These are phyloP conservation scores for Talaromyces stipitatus DNA, from an alignment of 495 filamentous ascomycete genomes.

Conservation along the genomic window DNA sequence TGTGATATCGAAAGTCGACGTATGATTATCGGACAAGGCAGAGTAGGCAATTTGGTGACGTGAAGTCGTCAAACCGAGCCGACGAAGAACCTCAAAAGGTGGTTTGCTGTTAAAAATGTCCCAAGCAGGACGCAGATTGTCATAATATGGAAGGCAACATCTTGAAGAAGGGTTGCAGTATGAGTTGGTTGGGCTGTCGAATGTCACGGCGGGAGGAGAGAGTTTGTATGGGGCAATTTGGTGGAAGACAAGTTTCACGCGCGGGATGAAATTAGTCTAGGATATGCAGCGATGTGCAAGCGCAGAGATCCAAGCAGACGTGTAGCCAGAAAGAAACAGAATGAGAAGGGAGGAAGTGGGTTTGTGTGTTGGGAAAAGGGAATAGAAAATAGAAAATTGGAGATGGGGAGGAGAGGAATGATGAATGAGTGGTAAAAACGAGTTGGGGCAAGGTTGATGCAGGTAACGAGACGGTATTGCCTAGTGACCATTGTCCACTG, in stretches of 20 bases:
- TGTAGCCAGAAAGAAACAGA: slow-evolving; percentile 10
- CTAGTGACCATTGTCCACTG: background rate
- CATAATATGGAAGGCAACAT: slow-evolving; percentile 40
- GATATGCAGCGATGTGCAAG: slow-evolving; percentile 19
- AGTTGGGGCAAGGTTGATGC: background rate
- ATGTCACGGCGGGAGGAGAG: slow-evolving; percentile 12
- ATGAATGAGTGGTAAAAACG: slow-evolving; percentile 4
- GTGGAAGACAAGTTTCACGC: slow-evolving; percentile 11
- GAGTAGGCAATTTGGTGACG: background rate
- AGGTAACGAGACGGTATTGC: background rate
- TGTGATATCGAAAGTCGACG: background rate
- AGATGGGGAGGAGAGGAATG: slow-evolving; percentile 3
- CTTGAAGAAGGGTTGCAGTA: slow-evolving; percentile 6
- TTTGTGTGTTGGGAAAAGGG: slow-evolving; percentile 12
- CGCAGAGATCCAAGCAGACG: slow-evolving; percentile 15
- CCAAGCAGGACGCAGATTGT: slow-evolving; percentile 32
- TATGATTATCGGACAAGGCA: background rate
- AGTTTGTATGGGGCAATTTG: background rate
- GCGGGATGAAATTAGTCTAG: background rate
- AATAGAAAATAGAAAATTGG: slow-evolving; percentile 6
- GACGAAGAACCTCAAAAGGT: background rate
- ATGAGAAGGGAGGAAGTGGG: slow-evolving; percentile 14
- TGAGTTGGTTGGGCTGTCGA: slow-evolving; percentile 11
- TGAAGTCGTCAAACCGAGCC: background rate
- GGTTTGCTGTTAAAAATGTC: slow-evolving; percentile 10